Evolutionary conservation across 2,329 filamentous ascomycete species (phyloP), one percentile per base, ranked within the genome.

Genomic region (Colletotrichum sp.): DNA sequence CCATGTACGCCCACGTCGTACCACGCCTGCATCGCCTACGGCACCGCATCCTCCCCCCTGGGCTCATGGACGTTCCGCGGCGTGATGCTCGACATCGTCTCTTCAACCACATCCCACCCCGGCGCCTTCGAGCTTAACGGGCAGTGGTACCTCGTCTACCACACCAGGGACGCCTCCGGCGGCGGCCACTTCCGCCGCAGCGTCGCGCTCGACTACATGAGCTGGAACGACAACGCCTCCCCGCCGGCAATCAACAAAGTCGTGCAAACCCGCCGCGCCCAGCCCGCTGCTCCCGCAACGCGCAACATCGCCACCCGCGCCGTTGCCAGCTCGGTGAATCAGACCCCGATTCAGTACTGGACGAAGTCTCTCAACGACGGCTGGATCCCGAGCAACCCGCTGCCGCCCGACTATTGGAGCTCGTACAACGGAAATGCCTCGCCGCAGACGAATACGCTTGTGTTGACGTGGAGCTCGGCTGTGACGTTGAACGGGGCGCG

Each of bases 271-370:
- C 77, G 77, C 15, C 79, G 83, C 3, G 67, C 79, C 2, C 52
- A 75, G 13, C 72, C 77, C 12, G 71, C 72, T 0, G 28, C 74
- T 1, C 77, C 80, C 2, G 82, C 84, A 15, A 84, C 76, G 5
- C 81, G 83, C 26, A 85, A 85, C 76, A 79, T 84, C 26, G 84
- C 83, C 10, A 78, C 79, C 3, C 61, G 63, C 21, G 84, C 83
- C 1, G 73, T 70, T 4, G 78, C 78, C 1, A 78, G 77, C 7
- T 82, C 82, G 1, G 72, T 74, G 3, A 79, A 80, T 60, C 72
- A 69, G 13, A 84, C 83, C 2, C 83, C 83, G 1, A 83, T 85
- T 32, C 84, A 85, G 77, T 85, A 85, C 77, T 85, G 84, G 83
- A 80, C 82, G 4, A 80, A 80, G 7, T 79, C 83, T 3, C 77